phyloP scores from a whole-genome alignment of 306 rosid species.

The Malus asiatica region DNA sequence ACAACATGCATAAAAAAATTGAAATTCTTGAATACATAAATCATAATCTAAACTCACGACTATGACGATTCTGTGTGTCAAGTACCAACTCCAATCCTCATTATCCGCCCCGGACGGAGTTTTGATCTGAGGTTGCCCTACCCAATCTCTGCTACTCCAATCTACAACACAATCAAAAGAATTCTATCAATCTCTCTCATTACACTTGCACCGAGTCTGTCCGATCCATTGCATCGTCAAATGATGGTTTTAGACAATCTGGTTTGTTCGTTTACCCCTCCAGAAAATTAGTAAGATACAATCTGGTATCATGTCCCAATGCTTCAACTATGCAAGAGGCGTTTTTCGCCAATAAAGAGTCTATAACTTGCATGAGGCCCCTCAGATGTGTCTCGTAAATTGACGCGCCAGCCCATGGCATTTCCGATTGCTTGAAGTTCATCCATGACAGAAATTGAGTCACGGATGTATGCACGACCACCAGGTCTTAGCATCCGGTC shows the following conservation, averaged over 20 bases:
- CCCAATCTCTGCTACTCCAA: neutral
- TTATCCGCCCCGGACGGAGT: neutral
- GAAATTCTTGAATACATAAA: neutral
- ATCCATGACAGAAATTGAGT: slow-evolving; percentile 68
- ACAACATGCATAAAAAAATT: neutral
- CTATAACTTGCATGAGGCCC: slow-evolving; percentile 89
- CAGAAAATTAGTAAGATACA: neutral
- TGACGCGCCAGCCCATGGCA: slow-evolving; percentile 78
- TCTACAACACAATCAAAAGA: neutral
- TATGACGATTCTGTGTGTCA: neutral
- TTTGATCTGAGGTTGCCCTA: neutral
- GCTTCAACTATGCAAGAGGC: slow-evolving; percentile 50
- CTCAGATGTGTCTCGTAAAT: slow-evolving; percentile 69
- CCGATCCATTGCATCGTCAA: neutral
- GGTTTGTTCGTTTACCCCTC: neutral
- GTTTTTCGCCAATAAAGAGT: slow-evolving; percentile 73
- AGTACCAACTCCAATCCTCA: neutral
- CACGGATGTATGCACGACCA: slow-evolving; percentile 76
- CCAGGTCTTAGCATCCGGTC: slow-evolving; percentile 90
- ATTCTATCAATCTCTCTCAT: neutral
- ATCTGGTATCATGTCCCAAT: neutral
- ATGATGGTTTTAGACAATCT: neutral
- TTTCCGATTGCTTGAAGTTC: slow-evolving; percentile 69
- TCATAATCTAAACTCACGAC: neutral
- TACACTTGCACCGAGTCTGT: neutral